Evolutionary conservation across 2,329 filamentous ascomycete species (phyloP).

Genomic region (Neobulgaria alba): DNA sequence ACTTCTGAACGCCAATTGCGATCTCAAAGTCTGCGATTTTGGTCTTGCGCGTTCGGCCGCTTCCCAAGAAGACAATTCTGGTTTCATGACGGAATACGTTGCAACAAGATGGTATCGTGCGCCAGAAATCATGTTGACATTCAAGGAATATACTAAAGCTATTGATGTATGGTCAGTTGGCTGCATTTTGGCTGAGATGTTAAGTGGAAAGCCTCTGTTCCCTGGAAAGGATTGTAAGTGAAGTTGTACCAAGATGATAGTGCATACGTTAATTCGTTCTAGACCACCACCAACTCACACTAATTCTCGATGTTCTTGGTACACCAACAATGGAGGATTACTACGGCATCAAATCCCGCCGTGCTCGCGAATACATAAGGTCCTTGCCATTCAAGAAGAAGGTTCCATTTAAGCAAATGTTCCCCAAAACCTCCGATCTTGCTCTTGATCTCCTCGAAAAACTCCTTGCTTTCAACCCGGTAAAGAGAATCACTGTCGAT

Average conservation of each 20-base stretch:
- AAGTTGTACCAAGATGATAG: not conserved
- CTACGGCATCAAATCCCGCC: constrained; percentile 98
- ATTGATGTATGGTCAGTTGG: constrained; percentile 99
- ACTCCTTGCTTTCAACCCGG: constrained; percentile 93
- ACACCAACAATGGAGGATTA: constrained; percentile 99
- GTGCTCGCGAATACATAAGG: constrained; percentile 94
- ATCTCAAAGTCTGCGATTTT: constrained; percentile 98
- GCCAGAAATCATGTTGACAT: constrained; percentile 99
- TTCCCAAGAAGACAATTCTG: constrained; percentile 98
- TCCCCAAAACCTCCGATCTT: constrained; percentile 97
- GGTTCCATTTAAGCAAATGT: constrained; percentile 93
- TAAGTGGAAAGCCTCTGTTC: constrained; percentile 96
- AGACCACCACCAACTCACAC: constrained; percentile 96
- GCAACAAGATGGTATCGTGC: constrained; percentile 98
- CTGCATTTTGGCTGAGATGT: constrained; percentile 96
- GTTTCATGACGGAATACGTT: constrained; percentile 99
- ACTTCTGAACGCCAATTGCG: constrained; percentile 95
- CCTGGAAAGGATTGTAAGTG: constrained; percentile 93
- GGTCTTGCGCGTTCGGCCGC: constrained; percentile 91
- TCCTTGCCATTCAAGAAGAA: constrained; percentile 99
- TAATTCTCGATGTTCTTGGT: constrained; percentile 94
- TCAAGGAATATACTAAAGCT: constrained; percentile 99
- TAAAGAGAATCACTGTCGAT: constrained; percentile 97
- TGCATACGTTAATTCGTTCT: constrained; percentile 10
- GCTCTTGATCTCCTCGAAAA: constrained; percentile 92